Percentiles rank a stretch among this genome's conserved stretches.
These are phyloP conservation scores for Aurinia saxatilis DNA, from an alignment of 345 rosid species.

Conservation along the genomic window DNA sequence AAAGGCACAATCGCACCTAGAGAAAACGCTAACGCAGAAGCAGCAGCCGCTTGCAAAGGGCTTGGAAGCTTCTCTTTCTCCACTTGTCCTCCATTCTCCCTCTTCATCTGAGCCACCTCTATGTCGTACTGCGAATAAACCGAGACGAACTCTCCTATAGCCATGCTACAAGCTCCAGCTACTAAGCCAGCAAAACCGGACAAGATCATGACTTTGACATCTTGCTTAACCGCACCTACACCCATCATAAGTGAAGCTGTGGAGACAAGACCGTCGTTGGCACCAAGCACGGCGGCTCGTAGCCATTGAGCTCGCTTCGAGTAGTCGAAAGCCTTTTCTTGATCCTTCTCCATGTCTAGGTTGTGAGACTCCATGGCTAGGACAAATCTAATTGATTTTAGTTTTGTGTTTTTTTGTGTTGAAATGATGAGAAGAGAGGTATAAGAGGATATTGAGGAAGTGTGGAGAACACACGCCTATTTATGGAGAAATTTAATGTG, in stretches of 20 bases:
- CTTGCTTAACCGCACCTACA: slow-evolving; percentile 74
- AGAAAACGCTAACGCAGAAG: slow-evolving; percentile 79
- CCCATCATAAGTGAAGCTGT: slow-evolving; percentile 93
- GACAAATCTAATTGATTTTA: too few relatives aligned
- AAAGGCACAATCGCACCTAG: slow-evolving; percentile 79
- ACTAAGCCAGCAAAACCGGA: slow-evolving; percentile 86
- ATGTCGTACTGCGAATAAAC: slow-evolving; percentile 81
- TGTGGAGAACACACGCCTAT: slow-evolving; percentile 81
- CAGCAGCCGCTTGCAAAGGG: slow-evolving; percentile 76
- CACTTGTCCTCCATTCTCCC: slow-evolving; percentile 29
- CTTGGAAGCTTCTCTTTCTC: slow-evolving; percentile 48
- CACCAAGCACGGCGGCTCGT: slow-evolving; percentile 86
- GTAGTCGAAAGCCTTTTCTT: slow-evolving; percentile 44
- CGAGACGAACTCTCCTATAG: slow-evolving; percentile 89
- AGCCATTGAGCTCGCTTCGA: slow-evolving; percentile 89
- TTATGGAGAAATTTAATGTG: slow-evolving; percentile 28
- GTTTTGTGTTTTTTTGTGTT: slow-evolving; percentile 16
- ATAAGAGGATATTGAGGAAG: slow-evolving; percentile 18
- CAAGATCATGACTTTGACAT: slow-evolving; percentile 68
- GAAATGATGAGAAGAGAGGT: background rate
- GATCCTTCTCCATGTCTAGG: slow-evolving; percentile 33
- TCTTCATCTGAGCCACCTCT: slow-evolving; percentile 63
- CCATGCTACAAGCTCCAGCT: slow-evolving; percentile 96
- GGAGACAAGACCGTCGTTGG: slow-evolving; percentile 86
- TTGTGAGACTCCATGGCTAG: slow-evolving; percentile 31